Conservation (phyloP, 805 yeast genomes). For the Tetrapisispora fleetii region DNA sequence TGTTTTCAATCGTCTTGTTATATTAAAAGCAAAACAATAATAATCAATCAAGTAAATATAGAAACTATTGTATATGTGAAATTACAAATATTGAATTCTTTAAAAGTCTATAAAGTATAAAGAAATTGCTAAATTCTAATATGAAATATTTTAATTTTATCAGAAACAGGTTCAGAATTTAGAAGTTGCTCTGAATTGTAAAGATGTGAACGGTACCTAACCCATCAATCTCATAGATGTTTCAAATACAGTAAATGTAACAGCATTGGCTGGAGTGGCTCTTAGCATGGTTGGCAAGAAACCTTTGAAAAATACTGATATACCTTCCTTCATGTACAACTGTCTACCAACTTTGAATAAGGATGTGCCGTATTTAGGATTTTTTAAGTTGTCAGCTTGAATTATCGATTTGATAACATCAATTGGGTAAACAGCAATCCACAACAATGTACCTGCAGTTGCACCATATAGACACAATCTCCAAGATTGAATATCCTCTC, state of each 20-base stretch:
- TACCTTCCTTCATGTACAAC: constrained; percentile 50
- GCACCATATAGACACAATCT: constrained; percentile 84
- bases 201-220: constrained; percentile 10
- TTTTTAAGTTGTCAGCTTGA: constrained; percentile 39
- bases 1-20: too few species aligned
- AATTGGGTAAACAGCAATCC: constrained; percentile 78
- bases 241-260: constrained; percentile 91
- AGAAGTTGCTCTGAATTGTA: background rate
- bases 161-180: background rate
- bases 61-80: too few species aligned
- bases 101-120: too few species aligned
- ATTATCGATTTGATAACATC: constrained; percentile 86
- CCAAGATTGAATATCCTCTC: constrained; percentile 78
- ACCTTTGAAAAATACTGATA: constrained; percentile 79
- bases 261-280: constrained; percentile 98
- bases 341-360: constrained; percentile 44
- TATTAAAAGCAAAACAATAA: too few species aligned
- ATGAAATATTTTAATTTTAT: too few species aligned
- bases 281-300: constrained; percentile 86
- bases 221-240: constrained; percentile 65
- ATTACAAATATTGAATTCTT: too few species aligned
- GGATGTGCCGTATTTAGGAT: constrained; percentile 35
- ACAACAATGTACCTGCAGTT: constrained; percentile 77
- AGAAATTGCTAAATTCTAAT: too few species aligned
- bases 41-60: too few species aligned